Evolutionary conservation across 495 filamentous ascomycete species (phyloP), one percentile per base, ranked within the genome.

Genomic region (Extremus antarcticus): DNA sequence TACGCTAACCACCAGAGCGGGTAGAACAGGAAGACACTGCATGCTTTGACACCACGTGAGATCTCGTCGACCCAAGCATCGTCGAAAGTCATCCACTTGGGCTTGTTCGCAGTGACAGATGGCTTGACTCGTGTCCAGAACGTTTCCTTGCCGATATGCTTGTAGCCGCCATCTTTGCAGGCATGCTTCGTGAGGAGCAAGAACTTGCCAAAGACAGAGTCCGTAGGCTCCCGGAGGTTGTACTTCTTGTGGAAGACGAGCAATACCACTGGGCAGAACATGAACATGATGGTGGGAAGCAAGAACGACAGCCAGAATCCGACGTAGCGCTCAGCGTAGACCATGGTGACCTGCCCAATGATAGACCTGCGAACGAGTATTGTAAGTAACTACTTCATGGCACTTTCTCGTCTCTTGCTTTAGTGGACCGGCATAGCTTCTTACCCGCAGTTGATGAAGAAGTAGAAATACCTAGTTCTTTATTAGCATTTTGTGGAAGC

Each of bases 281-380:
- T 82, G 70, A 35, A 35, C 29, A 80, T 76, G 64, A 76, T 73
- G 38, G 80, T 74, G 39, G 84, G 83, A 25, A 92, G 79, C 43
- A 88, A 69, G 68, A 83, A 89, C 17, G 80, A 81, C 8, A 76
- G 76, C 82, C 82, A 90, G 76, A 84, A 88, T 45, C 79, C 84
- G 24, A 83, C 73, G 60, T 81, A 73, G 54, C 73, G 64, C 68
- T 88, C 85, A 13, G 29, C 29, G 29, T 35, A 35, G 7, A 35
- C 29, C 29, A 35, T 35, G 7, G 29, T 7, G 29, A 35, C 29
- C 29, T 35, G 29, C 13, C 29, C 29, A 35, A 35, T n/a, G n/a
- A n/a, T n/a, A n/a, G n/a, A n/a, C n/a, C n/a, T n/a, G n/a, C n/a
- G n/a, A n/a, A n/a, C n/a, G n/a, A n/a, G n/a, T n/a, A n/a, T n/a